Evolutionary conservation across 441 rosid species (phyloP), one percentile per base, ranked within the genome.

Genomic region (Kokia cookei): DNA sequence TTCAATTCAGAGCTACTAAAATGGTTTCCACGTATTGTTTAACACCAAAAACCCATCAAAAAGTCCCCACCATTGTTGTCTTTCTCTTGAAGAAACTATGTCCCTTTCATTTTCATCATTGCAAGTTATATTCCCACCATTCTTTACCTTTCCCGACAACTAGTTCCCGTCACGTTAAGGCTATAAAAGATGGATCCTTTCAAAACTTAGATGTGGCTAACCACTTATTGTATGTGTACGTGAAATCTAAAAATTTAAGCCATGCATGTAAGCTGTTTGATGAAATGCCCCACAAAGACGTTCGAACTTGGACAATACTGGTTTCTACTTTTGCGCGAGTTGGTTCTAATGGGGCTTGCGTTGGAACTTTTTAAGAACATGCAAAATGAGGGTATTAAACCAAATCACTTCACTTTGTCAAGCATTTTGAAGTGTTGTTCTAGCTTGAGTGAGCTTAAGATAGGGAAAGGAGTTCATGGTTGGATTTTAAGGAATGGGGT

Each of bases 391-490:
- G 84, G 76, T 63, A 77, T 79, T 40, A 51, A 59, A 71, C 88
- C 92, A 2, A 88, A 88, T 63, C 69, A 77, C n/a, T 88, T 88
- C 71, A 86, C 88, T 47, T 78, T 88, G 53, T 86, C 89, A 0
- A 78, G 76, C 48, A 80, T 86, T 66, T 76, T 86, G 68, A 86
- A 85, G 79, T 78, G 84, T 74, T 88, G 89, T 65, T 80, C 87
- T 57, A 74, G 84, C 71, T 77, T 84, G 50, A 14, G 57, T 70
- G 77, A 81, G 65, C 59, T 84, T 10, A 75, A 76, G 47, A 26
- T 69, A 6, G 92, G 92, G 26, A 86, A 79, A 75, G 79, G 17
- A 19, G 76, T 86, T 73, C 90, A 88, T 32, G 90, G 87, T 47
- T 88, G 92, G 90, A 81, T 82, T 3, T n/a, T 86, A 45, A 79